phyloP scores from a whole-genome alignment of 2,329 filamentous ascomycete genomes.

The Talaromyces sp. region DNA sequence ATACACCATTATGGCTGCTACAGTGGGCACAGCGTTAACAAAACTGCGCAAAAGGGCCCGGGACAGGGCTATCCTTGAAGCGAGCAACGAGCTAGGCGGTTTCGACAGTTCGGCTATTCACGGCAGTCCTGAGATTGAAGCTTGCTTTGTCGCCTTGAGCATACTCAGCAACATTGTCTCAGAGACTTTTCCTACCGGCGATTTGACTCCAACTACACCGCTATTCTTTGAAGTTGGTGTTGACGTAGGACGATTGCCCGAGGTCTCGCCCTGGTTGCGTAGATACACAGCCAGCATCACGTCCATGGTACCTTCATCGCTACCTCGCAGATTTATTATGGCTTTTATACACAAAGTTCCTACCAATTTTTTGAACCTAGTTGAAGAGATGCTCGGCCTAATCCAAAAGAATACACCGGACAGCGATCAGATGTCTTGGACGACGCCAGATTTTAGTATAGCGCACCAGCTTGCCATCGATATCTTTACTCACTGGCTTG shows the following conservation, averaged over 20 bases:
- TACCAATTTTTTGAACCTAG: conserved; percentile 33
- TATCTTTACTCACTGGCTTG: conserved; percentile 36
- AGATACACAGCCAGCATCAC: conserved; percentile 39
- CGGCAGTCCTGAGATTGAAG: conserved; percentile 15
- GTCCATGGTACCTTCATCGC: conserved; percentile 32
- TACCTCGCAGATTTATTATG: conserved; percentile 41
- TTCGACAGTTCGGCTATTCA: neutral
- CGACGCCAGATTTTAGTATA: conserved; percentile 10
- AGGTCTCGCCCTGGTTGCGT: conserved; percentile 39
- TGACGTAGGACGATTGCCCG: conserved; percentile 19
- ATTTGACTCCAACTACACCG: conserved; percentile 19
- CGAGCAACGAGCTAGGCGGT: neutral
- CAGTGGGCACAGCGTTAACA: neutral
- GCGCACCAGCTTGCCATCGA: conserved; percentile 26
- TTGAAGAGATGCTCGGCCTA: conserved; percentile 33
- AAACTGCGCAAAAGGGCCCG: neutral
- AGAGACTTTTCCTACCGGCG: conserved; percentile 19
- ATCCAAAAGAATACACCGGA: neutral
- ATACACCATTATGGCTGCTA: conserved; percentile 8
- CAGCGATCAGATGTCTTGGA: conserved; percentile 5
- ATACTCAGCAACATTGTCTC: conserved; percentile 27
- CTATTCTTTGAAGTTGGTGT: conserved; percentile 10
- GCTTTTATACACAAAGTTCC: conserved; percentile 45
- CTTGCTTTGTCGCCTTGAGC: conserved; percentile 24
- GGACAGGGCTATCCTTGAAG: conserved; percentile 2